These are phyloP conservation scores for Kuraishia ogatae DNA, from an alignment of 805 yeast genomes.

Conservation along the genomic window DNA sequence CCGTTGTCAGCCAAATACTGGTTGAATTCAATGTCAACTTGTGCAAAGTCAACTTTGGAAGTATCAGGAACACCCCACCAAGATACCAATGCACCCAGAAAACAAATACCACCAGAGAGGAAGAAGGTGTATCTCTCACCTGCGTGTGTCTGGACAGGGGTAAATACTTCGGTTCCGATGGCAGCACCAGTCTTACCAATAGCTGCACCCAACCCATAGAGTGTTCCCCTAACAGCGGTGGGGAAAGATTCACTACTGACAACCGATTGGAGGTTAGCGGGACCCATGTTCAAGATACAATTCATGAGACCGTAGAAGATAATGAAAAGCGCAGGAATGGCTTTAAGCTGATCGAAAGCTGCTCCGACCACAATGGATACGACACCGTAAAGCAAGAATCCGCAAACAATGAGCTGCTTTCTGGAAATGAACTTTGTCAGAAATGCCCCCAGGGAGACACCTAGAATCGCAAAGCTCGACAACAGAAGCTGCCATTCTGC, in stretches of 20 bases:
- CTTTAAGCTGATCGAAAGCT: conserved; percentile 18
- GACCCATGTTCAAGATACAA: conserved; percentile 36
- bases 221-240: conserved; percentile 41
- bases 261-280: conserved; percentile 38
- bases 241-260: conserved; percentile 36
- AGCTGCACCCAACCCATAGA: conserved; percentile 39
- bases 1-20: conserved; percentile 36
- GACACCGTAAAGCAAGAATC: conserved; percentile 21
- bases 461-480: conserved; percentile 32
- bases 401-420: conserved; percentile 29
- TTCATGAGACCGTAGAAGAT: conserved; percentile 37
- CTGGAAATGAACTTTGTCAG: conserved; percentile 30
- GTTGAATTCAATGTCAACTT: conserved; percentile 36
- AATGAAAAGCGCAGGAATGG: conserved; percentile 28
- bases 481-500: conserved; percentile 40
- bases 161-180: conserved; percentile 36
- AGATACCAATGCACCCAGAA: conserved; percentile 16
- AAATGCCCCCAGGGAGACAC: conserved; percentile 33
- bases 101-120: conserved; percentile 35
- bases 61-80: conserved; percentile 36
- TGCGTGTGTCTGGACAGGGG: conserved; percentile 33
- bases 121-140: conserved; percentile 40
- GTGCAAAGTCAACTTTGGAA: conserved; percentile 34
- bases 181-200: conserved; percentile 46
- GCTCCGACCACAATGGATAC: conserved; percentile 38